These are phyloP conservation scores for Suhomyces bribrorum DNA, from an alignment of 1,139 yeast species.

Conservation along the genomic window DNA sequence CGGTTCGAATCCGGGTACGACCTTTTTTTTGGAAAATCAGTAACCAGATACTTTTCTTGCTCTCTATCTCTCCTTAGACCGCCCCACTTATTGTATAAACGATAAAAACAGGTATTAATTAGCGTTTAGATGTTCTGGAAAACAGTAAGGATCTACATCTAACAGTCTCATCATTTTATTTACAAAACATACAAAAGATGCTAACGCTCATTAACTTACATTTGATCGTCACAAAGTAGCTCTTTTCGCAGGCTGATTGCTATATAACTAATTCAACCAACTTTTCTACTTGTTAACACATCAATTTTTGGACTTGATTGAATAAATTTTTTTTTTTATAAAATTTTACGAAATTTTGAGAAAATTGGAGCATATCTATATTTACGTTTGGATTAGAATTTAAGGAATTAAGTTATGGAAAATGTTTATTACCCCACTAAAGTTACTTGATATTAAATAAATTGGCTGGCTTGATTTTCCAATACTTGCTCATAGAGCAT, in stretches of 20 bases:
- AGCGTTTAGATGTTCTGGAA: too few relatives aligned
- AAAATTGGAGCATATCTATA: background rate
- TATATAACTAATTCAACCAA: too few relatives aligned
- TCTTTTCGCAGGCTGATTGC: too few relatives aligned
- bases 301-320: background rate
- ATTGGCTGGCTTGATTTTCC: background rate
- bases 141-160: too few relatives aligned
- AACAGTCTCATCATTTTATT: too few relatives aligned
- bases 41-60: background rate
- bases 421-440: background rate
- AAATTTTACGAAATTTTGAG: background rate
- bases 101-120: too few relatives aligned
- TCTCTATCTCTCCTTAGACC: background rate
- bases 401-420: background rate
- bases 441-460: background rate
- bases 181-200: too few relatives aligned
- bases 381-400: background rate
- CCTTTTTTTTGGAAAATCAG: constrained; percentile 63
- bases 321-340: too few relatives aligned
- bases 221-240: too few relatives aligned
- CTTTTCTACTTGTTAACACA: background rate
- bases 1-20: constrained; percentile 96
- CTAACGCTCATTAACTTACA: too few relatives aligned
- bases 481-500: background rate
- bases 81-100: background rate